A percentile compares a stretch with the other conserved stretches of the same genome.
Evolutionary conservation across 139 green algal species (phyloP).

Genomic region (Protoeuglena noctilucae): DNA sequence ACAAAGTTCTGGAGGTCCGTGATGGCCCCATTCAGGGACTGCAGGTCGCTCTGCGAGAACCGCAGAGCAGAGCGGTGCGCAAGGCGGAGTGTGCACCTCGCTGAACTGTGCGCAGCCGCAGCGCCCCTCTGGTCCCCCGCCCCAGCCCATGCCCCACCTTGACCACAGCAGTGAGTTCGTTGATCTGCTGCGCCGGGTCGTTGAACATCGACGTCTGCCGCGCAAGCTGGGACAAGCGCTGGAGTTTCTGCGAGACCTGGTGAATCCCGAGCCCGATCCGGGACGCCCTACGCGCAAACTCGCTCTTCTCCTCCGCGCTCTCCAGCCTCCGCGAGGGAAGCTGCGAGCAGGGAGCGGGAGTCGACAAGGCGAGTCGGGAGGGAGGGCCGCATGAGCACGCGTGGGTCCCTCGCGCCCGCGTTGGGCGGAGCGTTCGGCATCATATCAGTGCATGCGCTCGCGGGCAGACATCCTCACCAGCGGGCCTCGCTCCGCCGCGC

Average conservation of each 20-base stretch:
- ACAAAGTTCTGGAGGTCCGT: constrained; percentile 49
- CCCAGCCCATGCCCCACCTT: no score
- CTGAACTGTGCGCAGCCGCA: no score
- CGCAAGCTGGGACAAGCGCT: constrained; percentile 77
- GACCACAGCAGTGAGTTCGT: constrained; percentile 75
- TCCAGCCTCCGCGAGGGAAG: no score
- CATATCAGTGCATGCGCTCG: background rate
- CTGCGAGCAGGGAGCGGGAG: no score
- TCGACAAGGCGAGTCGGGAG: no score
- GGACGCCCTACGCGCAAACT: constrained; percentile 71
- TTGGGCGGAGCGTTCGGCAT: background rate
- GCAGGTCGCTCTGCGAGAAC: no score
- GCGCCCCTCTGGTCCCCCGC: no score
- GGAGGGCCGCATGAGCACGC: background rate
- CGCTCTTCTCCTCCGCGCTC: constrained; percentile 25
- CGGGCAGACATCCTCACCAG: no score
- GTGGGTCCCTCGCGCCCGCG: background rate
- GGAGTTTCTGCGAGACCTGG: constrained; percentile 77
- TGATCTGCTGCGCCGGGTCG: constrained; percentile 80
- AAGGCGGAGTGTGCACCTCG: no score
- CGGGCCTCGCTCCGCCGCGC: no score
- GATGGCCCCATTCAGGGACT: constrained; percentile 61
- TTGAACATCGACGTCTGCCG: constrained; percentile 95
- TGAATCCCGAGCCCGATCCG: constrained; percentile 83
- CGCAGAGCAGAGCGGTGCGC: no score